phyloP scores from a whole-genome alignment of 139 green algal species.

The Micractinium conductrix region DNA sequence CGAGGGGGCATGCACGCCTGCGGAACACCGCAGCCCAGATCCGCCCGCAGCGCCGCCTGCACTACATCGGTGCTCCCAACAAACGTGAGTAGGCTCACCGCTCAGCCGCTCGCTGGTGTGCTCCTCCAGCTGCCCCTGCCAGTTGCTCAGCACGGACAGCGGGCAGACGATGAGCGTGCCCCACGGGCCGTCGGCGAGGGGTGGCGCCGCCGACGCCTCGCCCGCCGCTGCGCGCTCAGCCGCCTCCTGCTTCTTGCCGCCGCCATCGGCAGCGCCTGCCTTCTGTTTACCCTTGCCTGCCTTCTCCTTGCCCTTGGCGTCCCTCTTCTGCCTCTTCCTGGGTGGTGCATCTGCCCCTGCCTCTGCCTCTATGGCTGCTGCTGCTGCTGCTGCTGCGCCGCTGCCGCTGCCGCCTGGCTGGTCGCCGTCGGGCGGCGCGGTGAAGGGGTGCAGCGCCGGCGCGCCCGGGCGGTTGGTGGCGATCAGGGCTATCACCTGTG shows the following conservation, averaged over 20 bases:
- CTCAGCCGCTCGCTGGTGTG: conserved; percentile 58
- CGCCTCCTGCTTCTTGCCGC: conserved; percentile 18
- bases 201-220: conserved; percentile 3
- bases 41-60: too few species aligned
- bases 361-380: neutral
- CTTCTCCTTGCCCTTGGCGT: neutral
- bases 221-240: conserved; percentile 24
- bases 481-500: conserved; percentile 64
- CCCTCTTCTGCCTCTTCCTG: conserved; percentile 23
- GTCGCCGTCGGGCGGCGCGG: neutral
- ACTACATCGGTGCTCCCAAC: neutral
- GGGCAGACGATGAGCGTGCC: conserved; percentile 77
- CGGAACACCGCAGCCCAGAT: too few species aligned
- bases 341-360: conserved; percentile 3
- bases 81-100: conserved; percentile 6
- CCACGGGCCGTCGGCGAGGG: conserved; percentile 45
- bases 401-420: neutral
- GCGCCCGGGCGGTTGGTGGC: conserved; percentile 64
- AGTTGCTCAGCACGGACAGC: conserved; percentile 70
- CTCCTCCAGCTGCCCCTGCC: conserved; percentile 71
- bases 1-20: neutral
- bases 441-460: conserved; percentile 21
- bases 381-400: conserved; percentile 2
- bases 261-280: neutral
- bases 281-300: conserved; percentile 13